Base-by-base conservation (phyloP, 2,329 filamentous ascomycete species). In the Fusarium sp. region DNA sequence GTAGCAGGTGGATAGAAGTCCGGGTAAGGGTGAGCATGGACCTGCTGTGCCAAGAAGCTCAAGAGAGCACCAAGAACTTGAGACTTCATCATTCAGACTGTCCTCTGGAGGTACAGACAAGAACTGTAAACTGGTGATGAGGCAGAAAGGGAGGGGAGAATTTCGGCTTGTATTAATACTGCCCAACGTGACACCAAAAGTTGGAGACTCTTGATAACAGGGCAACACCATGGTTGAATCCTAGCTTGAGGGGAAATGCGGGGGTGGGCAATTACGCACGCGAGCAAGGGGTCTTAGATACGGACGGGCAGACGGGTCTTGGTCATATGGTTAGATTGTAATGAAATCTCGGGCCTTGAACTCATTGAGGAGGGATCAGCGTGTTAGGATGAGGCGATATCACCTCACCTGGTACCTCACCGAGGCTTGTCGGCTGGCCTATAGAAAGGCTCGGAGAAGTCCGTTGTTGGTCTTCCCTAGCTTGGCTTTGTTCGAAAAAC, bases 321-420 rank as follows among this genome's bases (percentile, higher is more conserved):
- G 24, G 46, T 20, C 11, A 31, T 51, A n/a, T 51, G 16, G 16
- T 17, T 29, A n/a, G 17, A 51, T 51, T 29, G 14, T 46, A 9
- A 17, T 46, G 17, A 51, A 51, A 51, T 12, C 27, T 27, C 53
- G 53, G 42, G 10, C 24, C 33, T 35, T 58, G 57, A 46, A 14
- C 68, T 3, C 3, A 62, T 74, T 42, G 12, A 72, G 71, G 5
- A 72, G 49, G 2, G 71, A 74, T 74, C 64, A 44, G 61, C 71
- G 31, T 29, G 27, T 31, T 35, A 17, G n/a, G 4, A 16, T 16
- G 17, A 59, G 29, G 20, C 29, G 58, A 49, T 24, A 31, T 27
- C 62, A 27, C 29, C 53, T 49, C 55, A 38, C 55, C 31, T 14
- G 9, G 8, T 6, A 35, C 51, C 3, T 20, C 4, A 2, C n/a